These are phyloP conservation scores for Inonotus obliquus DNA, from an alignment of 1,284 basidiomycete genomes.

Conservation along the genomic window DNA sequence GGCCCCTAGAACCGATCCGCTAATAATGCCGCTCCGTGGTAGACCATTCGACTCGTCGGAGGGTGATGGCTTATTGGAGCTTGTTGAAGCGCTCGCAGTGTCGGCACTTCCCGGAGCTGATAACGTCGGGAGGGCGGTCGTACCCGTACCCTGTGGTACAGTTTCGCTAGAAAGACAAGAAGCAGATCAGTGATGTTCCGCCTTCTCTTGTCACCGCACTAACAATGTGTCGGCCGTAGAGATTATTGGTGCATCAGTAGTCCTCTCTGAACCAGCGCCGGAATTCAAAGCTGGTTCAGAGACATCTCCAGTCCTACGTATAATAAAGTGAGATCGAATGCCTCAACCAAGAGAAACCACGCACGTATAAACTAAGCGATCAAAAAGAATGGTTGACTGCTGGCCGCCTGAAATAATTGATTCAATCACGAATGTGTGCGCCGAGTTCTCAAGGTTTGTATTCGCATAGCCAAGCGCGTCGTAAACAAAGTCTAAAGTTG, in stretches of 20 bases:
- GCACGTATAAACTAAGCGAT: constrained; percentile 13
- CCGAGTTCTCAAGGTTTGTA: neutral
- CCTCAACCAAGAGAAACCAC: neutral
- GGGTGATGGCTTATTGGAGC: neutral
- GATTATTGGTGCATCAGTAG: neutral
- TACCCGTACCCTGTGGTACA: neutral
- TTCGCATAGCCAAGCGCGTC: constrained; percentile 4
- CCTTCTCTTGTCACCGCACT: neutral
- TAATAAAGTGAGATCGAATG: neutral
- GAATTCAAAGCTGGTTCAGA: neutral
- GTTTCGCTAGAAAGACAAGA: neutral
- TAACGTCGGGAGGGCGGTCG: neutral
- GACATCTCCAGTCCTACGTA: neutral
- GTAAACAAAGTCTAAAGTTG: constrained; percentile 9
- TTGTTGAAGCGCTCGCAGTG: neutral
- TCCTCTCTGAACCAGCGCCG: neutral
- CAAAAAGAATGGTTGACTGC: constrained; percentile 3
- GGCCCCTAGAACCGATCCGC: neutral
- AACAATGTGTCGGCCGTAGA: neutral
- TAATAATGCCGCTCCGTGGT: neutral
- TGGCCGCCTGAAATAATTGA: neutral
- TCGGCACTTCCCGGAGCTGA: neutral
- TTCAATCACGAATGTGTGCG: constrained; percentile 8
- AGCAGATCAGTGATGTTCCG: neutral
- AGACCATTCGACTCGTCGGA: neutral